These are phyloP conservation scores for Epichloe sibirici DNA, from an alignment of 2,329 filamentous ascomycete species.

Conservation along the genomic window DNA sequence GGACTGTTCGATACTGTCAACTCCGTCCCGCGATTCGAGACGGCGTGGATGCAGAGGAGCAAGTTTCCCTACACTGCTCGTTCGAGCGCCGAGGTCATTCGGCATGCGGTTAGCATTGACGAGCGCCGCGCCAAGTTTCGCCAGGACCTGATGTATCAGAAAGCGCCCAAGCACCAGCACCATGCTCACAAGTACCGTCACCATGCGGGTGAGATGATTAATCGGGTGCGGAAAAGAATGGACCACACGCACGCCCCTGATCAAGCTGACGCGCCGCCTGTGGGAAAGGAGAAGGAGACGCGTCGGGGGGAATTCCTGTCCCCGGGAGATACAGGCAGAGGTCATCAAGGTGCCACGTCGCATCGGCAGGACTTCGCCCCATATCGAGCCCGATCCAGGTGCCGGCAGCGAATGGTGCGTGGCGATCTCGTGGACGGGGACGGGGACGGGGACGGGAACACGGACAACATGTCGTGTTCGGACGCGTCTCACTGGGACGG, in stretches of 20 bases:
- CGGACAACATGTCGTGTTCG: constrained; percentile 20
- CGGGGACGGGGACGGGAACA: background rate
- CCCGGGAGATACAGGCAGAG: constrained; percentile 5
- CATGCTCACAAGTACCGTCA: constrained; percentile 14
- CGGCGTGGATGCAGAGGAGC: constrained; percentile 63
- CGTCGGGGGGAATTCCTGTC: constrained; percentile 6
- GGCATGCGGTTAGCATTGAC: constrained; percentile 59
- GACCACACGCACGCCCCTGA: constrained; percentile 1
- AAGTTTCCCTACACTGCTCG: constrained; percentile 59
- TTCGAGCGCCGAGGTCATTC: constrained; percentile 47
- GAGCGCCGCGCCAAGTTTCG: constrained; percentile 61
- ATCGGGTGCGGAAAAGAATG: constrained; percentile 10
- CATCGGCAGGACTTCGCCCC: constrained; percentile 19
- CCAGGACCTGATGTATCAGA: constrained; percentile 54
- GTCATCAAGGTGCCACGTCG: constrained; percentile 9
- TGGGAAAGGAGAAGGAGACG: background rate
- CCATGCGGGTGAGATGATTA: constrained; percentile 10
- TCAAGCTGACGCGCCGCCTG: background rate
- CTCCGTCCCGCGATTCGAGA: constrained; percentile 66
- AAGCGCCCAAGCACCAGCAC: constrained; percentile 9
- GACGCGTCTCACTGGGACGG: constrained; percentile 15
- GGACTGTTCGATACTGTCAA: constrained; percentile 78
- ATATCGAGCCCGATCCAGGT: constrained; percentile 29
- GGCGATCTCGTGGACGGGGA: constrained; percentile 8
- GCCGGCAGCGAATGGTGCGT: constrained; percentile 17